Base-by-base conservation (phyloP, 1,139 yeast genomes). In the Diutina ranongensis region DNA sequence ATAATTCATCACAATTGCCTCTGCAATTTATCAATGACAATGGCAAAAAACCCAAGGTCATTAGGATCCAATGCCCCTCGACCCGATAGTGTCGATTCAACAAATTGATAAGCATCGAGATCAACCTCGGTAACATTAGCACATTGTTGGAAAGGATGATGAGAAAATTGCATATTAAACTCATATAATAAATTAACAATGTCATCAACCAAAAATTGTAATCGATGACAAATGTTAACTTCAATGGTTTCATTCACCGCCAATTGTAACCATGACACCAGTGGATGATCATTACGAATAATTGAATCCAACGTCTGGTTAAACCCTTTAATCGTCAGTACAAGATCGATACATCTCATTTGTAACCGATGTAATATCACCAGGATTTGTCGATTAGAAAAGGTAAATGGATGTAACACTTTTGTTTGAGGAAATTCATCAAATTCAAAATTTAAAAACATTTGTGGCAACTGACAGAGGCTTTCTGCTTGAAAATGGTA, bases 401-500 rank as follows among this genome's bases (percentile, higher is more conserved):
- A 25, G 21, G 3, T n/a, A 5, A 38, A 15, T n/a, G 19, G 32
- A 32, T 38, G 42, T 20, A 38, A 38, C 19, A 38, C 42, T 25
- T 38, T 38, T n/a, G 28, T n/a, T 12, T 12, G 25, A 32, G 31
- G 15, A 13, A 38, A 38, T 8, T 16, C 20, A 16, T 22, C 28
- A 25, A 38, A 38, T 20, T 38, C 42, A 18, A 9, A 12, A 32
- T 38, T 38, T 8, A 38, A 16, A 15, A 38, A 38, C 32, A 25
- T n/a, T 21, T 22, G 19, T 16, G 25, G 28, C 9, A 38, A 18
- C 31, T 25, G 42, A 21, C 31, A 15, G 21, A 38, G 42, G 2
- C n/a, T 7, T 3, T 38, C 42, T n/a, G 42, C 42, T n/a, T 38
- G 42, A 19, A 38, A 25, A 12, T 25, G 42, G 28, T 35, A 35